Evolutionary conservation across 495 filamentous ascomycete genomes (phyloP).

Genomic region (Xylaria palmicola): DNA sequence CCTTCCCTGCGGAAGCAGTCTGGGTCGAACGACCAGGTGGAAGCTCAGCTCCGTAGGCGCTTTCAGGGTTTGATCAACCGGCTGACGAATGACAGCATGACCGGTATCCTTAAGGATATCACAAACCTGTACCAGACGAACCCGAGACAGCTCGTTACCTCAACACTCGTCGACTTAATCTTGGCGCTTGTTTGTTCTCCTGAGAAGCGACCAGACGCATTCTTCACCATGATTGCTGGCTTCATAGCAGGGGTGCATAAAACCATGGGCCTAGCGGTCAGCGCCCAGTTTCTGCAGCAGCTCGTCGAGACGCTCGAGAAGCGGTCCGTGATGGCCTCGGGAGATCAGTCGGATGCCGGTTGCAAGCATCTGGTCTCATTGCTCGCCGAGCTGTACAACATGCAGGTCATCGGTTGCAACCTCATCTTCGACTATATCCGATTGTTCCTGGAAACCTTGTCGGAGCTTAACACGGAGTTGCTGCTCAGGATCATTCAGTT

Average conservation of each 20-base stretch:
- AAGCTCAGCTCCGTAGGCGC: constrained; percentile 70
- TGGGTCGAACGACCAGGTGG: constrained; percentile 63
- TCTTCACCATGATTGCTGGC: constrained; percentile 85
- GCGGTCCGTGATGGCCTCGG: constrained; percentile 45
- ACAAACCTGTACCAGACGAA: constrained; percentile 79
- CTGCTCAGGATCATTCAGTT: constrained; percentile 80
- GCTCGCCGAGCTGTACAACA: constrained; percentile 85
- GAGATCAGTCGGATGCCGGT: constrained; percentile 43
- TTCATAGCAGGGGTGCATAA: constrained; percentile 89
- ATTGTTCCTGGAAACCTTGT: constrained; percentile 68
- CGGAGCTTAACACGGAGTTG: constrained; percentile 88
- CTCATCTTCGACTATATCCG: constrained; percentile 89
- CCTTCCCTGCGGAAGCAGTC: constrained; percentile 71
- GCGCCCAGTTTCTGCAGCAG: constrained; percentile 76
- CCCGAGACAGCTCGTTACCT: constrained; percentile 80
- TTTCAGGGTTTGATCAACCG: constrained; percentile 89
- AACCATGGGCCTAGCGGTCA: constrained; percentile 81
- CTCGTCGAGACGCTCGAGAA: constrained; percentile 68
- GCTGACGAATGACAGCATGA: constrained; percentile 82
- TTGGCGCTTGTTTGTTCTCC: constrained; percentile 74
- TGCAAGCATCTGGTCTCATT: constrained; percentile 68
- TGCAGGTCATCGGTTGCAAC: constrained; percentile 79
- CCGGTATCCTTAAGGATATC: constrained; percentile 75
- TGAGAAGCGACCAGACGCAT: constrained; percentile 75
- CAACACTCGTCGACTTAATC: constrained; percentile 69